Evolutionary conservation across 2,329 filamentous ascomycete genomes (phyloP).

Genomic region (Ophioceras dolichostomum): DNA sequence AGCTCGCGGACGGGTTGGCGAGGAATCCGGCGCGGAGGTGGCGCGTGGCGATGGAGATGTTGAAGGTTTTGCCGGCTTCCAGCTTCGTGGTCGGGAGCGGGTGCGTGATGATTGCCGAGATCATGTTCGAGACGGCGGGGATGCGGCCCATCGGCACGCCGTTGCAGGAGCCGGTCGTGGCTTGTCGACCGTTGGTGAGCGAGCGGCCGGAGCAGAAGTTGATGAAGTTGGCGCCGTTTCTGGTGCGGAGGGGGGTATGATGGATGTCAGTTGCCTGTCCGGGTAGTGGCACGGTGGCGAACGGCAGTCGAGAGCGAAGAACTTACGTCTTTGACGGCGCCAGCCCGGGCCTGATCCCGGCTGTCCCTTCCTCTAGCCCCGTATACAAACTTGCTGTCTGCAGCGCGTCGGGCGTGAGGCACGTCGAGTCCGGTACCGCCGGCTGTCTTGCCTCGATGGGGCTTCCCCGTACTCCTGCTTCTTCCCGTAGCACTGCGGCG

Average conservation of each 20-base stretch:
- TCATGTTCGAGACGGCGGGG: slow-evolving; percentile 35
- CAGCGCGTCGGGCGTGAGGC: slow-evolving; percentile 24
- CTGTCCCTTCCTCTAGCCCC: slow-evolving; percentile 21
- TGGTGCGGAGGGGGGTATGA: too few species aligned
- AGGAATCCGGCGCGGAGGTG: slow-evolving; percentile 40
- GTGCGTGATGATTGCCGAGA: slow-evolving; percentile 37
- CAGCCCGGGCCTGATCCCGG: slow-evolving; percentile 15
- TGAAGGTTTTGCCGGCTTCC: slow-evolving; percentile 26
- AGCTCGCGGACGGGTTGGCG: slow-evolving; percentile 38
- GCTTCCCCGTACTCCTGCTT: too few species aligned
- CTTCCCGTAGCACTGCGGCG: too few species aligned
- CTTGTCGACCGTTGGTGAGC: slow-evolving; percentile 41
- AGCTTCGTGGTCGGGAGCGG: slow-evolving; percentile 29
- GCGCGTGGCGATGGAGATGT: slow-evolving; percentile 30
- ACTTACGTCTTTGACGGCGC: slow-evolving; percentile 30
- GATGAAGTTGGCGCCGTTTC: slow-evolving; percentile 35
- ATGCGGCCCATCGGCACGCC: slow-evolving; percentile 46
- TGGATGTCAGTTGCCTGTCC: too few species aligned
- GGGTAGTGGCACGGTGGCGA: background rate
- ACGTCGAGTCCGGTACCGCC: slow-evolving; percentile 5
- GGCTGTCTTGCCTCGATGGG: background rate
- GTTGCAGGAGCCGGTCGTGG: slow-evolving; percentile 39
- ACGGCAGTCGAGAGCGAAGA: background rate
- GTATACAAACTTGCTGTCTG: slow-evolving; percentile 26
- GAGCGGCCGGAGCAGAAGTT: slow-evolving; percentile 43